Percentiles rank a stretch among this genome's conserved stretches.
Evolutionary conservation across 305 asterid genomes (phyloP).

Genomic region (Rubia occidens): DNA sequence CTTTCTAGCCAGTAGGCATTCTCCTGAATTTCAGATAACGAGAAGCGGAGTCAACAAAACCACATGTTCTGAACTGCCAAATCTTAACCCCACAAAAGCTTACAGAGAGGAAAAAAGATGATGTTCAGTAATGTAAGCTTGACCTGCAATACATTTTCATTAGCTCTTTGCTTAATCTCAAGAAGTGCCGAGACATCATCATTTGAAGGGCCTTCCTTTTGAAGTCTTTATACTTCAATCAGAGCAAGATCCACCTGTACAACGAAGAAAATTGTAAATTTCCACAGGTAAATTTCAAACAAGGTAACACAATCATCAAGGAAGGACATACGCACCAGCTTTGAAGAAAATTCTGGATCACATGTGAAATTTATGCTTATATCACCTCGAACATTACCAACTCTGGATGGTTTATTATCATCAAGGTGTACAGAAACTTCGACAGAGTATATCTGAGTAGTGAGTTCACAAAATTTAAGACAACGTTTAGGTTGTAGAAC

Average conservation of each 20-base stretch:
- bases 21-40: conserved; percentile 46
- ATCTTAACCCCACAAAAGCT: neutral
- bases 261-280: conserved; percentile 22
- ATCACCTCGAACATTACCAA: conserved; percentile 80
- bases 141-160: conserved; percentile 94
- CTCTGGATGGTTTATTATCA: conserved; percentile 86
- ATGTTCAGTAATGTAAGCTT: neutral
- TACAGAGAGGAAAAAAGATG: neutral
- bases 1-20: conserved; percentile 80
- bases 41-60: conserved; percentile 17
- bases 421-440: conserved; percentile 92
- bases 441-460: conserved; percentile 69
- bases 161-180: conserved; percentile 90
- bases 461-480: conserved; percentile 17
- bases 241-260: conserved; percentile 73
- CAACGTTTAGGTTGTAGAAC: conserved; percentile 20
- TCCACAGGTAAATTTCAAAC: conserved; percentile 20
- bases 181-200: conserved; percentile 65
- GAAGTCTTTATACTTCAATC: conserved; percentile 78
- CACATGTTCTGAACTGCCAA: neutral
- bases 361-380: conserved; percentile 84
- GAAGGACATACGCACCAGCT: conserved; percentile 39
- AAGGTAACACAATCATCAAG: neutral
- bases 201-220: conserved; percentile 69
- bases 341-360: conserved; percentile 76